Evolutionary conservation across 148 eudicot genomes (phyloP).

Genomic region (Bassia scoparia): DNA sequence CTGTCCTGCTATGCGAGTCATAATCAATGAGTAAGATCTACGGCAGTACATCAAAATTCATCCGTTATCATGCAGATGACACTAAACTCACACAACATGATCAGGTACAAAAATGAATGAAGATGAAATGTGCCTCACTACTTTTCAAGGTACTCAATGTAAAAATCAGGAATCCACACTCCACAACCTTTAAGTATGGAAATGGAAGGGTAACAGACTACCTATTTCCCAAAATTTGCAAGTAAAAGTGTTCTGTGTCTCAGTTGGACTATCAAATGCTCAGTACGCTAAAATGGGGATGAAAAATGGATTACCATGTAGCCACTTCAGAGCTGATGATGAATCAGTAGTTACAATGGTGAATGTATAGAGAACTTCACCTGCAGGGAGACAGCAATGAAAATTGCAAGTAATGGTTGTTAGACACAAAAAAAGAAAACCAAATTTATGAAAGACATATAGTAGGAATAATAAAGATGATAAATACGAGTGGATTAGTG

Average conservation of each 20-base stretch:
- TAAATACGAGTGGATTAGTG: too few species aligned
- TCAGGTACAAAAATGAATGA: background rate
- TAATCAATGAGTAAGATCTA: background rate
- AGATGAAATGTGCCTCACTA: background rate
- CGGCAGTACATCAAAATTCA: background rate
- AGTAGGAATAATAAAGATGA: background rate
- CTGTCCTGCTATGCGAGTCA: background rate
- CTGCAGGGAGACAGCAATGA: conserved; percentile 37
- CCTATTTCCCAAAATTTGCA: background rate
- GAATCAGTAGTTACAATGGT: conserved; percentile 87
- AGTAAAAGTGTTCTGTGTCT: background rate
- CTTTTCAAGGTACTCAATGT: background rate
- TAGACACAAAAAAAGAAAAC: background rate
- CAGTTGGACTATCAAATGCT: conserved; percentile 1
- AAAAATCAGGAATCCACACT: background rate
- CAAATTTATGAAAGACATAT: background rate
- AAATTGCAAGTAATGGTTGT: conserved; percentile 2
- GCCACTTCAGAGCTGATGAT: conserved; percentile 75
- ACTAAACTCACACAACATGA: background rate
- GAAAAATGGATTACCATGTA: conserved; percentile 68
- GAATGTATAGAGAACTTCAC: conserved; percentile 70
- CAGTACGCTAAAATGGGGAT: background rate
- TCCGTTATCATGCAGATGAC: background rate
- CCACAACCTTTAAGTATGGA: background rate
- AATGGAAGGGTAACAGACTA: background rate